Base-by-base conservation (phyloP, 1,139 yeast species). In the Debaryomycetaceae sp. region DNA sequence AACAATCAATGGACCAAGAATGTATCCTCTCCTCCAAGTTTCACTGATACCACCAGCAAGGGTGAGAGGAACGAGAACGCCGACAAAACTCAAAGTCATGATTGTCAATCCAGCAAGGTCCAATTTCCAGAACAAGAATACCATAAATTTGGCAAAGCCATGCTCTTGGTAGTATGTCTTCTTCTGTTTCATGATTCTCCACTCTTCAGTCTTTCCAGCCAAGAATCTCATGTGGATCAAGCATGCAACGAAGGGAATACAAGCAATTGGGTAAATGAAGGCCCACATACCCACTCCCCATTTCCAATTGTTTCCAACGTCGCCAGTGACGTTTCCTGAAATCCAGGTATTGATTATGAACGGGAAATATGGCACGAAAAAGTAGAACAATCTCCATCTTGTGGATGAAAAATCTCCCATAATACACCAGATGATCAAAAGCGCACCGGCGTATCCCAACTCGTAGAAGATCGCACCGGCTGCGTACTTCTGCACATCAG, bases 311-410 rank as follows among this genome's bases (percentile, higher is more conserved):
- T 29, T 17, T 4, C 38, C 38, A 5, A 53, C 42, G n/a, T 53
- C 53, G 7, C 45, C 45, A 14, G 55, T 48, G 11, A 82, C 61
- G 50, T 78, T 67, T 56, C 87, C 88, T 34, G 80, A 63, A 42
- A 82, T 68, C 88, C 88, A 83, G 8, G 87, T 81, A 59, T 81
- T 83, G 63, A 83, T 81, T 51, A 83, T 75, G 53, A 72, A 80
- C 1, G 88, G 88, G 52, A 78, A 65, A 2, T 84, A 78, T 14
- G 87, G 85, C 20, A 79, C 66, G 49, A 80, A 77, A 31, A 80
- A 74, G 49, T 72, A 72, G 40, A 78, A 68, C 51, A 83, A 68
- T 65, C 88, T 78, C 83, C 86, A 81, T 58, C 77, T 80, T 55
- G 82, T 66, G 45, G 72, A 64, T 4, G 88, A 81, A 55, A 76